Conservation (phyloP, 106 monocot species). For the Phalaenopsis aphrodite region DNA sequence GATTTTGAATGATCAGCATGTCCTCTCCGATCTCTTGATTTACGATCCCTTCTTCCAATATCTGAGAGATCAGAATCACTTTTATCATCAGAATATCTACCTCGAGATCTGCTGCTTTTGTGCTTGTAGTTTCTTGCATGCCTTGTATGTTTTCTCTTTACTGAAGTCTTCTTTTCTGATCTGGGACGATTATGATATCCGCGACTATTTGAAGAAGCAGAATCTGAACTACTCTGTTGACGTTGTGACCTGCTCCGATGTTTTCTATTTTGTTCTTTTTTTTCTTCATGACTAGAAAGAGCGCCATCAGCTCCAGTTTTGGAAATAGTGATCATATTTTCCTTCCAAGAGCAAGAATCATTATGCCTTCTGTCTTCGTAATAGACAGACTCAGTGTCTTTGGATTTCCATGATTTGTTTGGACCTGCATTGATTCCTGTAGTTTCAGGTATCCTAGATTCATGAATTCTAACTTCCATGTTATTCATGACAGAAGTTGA, state of each 20-base stretch:
- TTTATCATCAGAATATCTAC: constrained; percentile 16
- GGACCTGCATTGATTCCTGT: not conserved
- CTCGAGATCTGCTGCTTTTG: constrained; percentile 22
- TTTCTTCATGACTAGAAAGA: constrained; percentile 3
- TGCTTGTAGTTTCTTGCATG: constrained; percentile 20
- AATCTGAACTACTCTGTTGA: constrained; percentile 31
- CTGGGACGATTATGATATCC: constrained; percentile 17
- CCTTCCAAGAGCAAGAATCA: no score
- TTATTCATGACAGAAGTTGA: not conserved
- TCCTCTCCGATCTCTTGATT: constrained; percentile 11
- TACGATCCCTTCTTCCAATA: constrained; percentile 20
- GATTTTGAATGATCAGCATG: constrained; percentile 15
- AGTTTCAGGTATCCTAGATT: not conserved
- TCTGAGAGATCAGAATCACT: constrained; percentile 3
- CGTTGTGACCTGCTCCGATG: constrained; percentile 22
- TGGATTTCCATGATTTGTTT: not conserved
- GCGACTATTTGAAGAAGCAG: constrained; percentile 26
- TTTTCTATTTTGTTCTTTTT: constrained; percentile 13
- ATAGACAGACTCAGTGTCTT: not conserved
- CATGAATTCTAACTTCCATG: constrained; percentile 6
- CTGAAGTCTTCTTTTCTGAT: constrained; percentile 21
- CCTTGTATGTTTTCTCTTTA: constrained; percentile 26
- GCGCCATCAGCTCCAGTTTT: not conserved
- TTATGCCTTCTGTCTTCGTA: no score
- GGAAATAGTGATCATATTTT: not conserved